Evolutionary conservation across 1,139 yeast species (phyloP), one percentile per base, ranked within the genome.

Genomic region (Scheffersomyces illinoinensis): DNA sequence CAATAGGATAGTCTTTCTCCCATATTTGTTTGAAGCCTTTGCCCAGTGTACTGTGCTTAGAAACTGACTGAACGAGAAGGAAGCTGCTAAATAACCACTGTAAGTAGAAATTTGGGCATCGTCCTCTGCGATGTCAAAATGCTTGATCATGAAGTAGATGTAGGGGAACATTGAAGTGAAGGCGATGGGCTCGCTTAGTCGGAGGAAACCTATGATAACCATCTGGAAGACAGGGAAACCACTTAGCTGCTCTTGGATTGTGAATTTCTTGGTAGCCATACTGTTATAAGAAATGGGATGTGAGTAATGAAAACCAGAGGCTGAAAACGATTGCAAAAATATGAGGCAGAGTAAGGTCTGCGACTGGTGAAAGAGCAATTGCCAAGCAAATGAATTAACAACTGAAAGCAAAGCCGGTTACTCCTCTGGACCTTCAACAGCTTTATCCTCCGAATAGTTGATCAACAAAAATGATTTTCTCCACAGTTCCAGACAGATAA

Each of bases 111-210:
- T 77, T 53, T 76, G 76, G 24, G 74, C 69, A 53, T 74, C 75
- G n/a, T 69, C 67, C 19, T 75, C 71, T 14, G 79, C 79, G 19
- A 76, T 67, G 4, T 69, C 67, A 60, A 77, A 77, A 59, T 77
- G 80, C 54, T 78, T 62, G 54, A 77, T 75, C 81, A 77, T 77
- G 64, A 76, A 77, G 64, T 75, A 77, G 12, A 77, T 70, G 59
- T 76, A 77, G 5, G 81, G 80, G 57, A 77, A 76, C 24, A 77
- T 64, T 18, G 80, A 76, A 10, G 81, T 74, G 65, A 76, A 77
- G 21, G 78, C 76, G 19, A 77, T 67, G 4, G 81, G 81, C 60
- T 77, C 81, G 14, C 77, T 67, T 57, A 77, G 72, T 52, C 81
- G 68, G 52, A 77, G 68, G 23, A 75, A 58, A 54, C 77, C 68